phyloP scores from a whole-genome alignment of 148 eudicot species.

The Nepenthes mirabilis region DNA sequence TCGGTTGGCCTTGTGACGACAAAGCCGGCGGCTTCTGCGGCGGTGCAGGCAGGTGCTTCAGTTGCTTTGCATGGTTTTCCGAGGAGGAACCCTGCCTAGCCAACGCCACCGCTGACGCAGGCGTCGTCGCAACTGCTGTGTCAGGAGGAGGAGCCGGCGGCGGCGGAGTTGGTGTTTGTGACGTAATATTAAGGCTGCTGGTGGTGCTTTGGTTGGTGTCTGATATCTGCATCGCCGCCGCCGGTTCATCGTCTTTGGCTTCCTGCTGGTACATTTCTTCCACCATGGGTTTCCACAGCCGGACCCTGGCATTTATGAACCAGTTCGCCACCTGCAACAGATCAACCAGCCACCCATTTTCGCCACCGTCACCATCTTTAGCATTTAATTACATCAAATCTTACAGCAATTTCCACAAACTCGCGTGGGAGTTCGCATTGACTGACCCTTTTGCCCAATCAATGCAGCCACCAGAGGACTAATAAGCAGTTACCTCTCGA shows the following conservation, averaged over 20 bases:
- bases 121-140: slow-evolving; percentile 1
- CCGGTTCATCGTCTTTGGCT: slow-evolving; percentile 23
- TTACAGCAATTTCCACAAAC: no score
- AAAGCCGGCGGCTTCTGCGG: slow-evolving; percentile 3
- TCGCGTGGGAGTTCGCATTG: no score
- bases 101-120: slow-evolving; percentile 7
- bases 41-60: no score
- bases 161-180: slow-evolving; percentile 18
- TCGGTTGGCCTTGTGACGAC: background rate
- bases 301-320: slow-evolving; percentile 76
- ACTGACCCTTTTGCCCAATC: no score
- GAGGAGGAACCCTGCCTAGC: slow-evolving; percentile 5
- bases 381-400: no score
- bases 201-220: background rate
- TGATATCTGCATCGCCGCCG: background rate
- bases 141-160: background rate
- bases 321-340: slow-evolving; percentile 52
- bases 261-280: slow-evolving; percentile 73
- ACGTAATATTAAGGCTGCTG: slow-evolving; percentile 5
- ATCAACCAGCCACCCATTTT: no score
- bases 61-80: slow-evolving; percentile 16
- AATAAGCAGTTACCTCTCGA: no score
- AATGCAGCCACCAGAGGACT: no score
- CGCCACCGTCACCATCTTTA: no score
- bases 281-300: slow-evolving; percentile 77